Evolutionary conservation across 257 asterid species (phyloP), one percentile per base, ranked within the genome.

Genomic region (Ilex aquifolium): DNA sequence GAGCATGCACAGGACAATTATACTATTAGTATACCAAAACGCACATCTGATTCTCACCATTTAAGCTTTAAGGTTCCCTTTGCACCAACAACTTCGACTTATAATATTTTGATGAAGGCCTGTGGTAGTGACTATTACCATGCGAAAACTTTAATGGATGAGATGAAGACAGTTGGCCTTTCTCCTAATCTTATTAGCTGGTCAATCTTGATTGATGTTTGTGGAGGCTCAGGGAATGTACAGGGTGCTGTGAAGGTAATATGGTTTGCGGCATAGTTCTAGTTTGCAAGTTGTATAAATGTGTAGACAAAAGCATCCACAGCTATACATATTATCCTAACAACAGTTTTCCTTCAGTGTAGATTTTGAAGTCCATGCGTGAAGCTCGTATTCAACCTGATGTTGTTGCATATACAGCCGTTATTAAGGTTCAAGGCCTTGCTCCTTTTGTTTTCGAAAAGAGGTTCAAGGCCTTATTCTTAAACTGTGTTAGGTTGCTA

Each of bases 101-200:
- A 88, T 74, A 92, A 92, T 69, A 92, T 79, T 67, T 70, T 92
- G 91, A 85, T 88, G 91, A 88, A 92, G 82, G 98, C 98, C 54
- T 88, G 97, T 66, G 93, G 97, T 32, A 76, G 88, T 62, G 95
- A 92, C 77, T 83, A 85, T 72, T 56, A 64, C 80, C 95, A 78
- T 62, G 98, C 95, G 44, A 85, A 86, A 80, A 76, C 79, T 74
- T 79, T 91, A 78, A 83, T 91, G 93, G 95, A 82, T 63, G 98
- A 86, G 86, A 88, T 91, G 98, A 85, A 76, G 79, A 74, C 76
- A 49, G 71, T 65, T 44, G 95, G 92, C 65, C 91, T 91, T 75
- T 76, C 86, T 63, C 98, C 97, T 70, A 75, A 86, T 79, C 81
- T 78, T 31, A 85, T 92, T 72, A 92, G 88, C 85, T 92, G 97